phyloP scores from a whole-genome alignment of 306 rosid species.

The Cyclanthera cordifolia region DNA sequence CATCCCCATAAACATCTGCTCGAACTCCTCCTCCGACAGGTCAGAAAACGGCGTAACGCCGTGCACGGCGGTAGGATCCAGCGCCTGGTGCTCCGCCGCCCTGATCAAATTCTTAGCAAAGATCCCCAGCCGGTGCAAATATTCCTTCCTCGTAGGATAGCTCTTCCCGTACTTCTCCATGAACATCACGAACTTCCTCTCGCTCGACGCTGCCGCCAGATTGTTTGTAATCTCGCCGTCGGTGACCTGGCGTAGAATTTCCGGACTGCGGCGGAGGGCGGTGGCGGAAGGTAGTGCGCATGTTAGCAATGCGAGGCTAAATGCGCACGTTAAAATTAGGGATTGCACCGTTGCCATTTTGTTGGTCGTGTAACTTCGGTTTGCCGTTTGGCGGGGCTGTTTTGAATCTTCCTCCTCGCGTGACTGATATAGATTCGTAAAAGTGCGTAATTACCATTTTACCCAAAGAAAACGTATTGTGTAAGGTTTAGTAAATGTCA shows the following conservation, averaged over 20 bases:
- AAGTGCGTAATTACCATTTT: background rate
- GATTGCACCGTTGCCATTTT: background rate
- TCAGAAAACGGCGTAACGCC: slow-evolving; percentile 83
- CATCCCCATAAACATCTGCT: slow-evolving; percentile 42
- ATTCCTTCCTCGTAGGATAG: slow-evolving; percentile 55
- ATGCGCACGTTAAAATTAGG: background rate
- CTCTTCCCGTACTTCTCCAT: slow-evolving; percentile 47
- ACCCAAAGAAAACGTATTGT: background rate
- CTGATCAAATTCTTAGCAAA: slow-evolving; percentile 50
- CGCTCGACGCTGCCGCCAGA: slow-evolving; percentile 16
- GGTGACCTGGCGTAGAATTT: background rate
- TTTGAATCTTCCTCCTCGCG: background rate
- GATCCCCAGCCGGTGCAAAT: slow-evolving; percentile 53
- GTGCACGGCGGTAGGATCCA: slow-evolving; percentile 74
- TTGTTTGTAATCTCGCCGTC: background rate
- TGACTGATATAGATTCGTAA: background rate
- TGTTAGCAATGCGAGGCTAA: background rate
- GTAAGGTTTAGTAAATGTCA: too few species aligned
- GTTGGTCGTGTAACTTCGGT: background rate
- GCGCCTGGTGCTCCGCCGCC: slow-evolving; percentile 63
- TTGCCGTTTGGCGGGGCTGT: background rate
- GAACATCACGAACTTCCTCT: slow-evolving; percentile 53
- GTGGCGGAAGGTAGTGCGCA: background rate
- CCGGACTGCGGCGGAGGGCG: background rate
- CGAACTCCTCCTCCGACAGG: slow-evolving; percentile 54